These are phyloP conservation scores for Chalaropsis thielavioides DNA, from an alignment of 2,329 filamentous ascomycete genomes.

Conservation along the genomic window DNA sequence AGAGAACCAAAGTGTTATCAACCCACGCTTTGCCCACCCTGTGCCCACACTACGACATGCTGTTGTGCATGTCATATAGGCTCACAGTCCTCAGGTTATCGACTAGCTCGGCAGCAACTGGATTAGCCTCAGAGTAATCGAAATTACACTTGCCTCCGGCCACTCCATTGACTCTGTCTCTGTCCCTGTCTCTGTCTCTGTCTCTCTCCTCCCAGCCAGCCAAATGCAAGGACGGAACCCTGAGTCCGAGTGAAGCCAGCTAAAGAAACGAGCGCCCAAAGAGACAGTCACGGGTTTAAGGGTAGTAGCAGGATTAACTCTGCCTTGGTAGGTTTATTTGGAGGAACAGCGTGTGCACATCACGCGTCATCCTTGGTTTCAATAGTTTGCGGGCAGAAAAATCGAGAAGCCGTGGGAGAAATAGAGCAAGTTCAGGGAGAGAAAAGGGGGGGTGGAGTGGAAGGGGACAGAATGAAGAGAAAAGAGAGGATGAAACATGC, in stretches of 20 bases:
- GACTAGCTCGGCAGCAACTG: neutral
- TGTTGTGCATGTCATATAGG: neutral
- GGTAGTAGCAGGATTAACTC: too few relatives aligned
- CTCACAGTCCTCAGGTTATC: neutral
- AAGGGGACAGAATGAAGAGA: neutral
- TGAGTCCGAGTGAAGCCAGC: too few relatives aligned
- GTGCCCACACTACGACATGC: neutral
- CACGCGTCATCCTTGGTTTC: slow-evolving; percentile 2
- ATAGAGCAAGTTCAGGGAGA: neutral
- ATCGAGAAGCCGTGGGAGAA: neutral
- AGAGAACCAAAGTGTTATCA: neutral
- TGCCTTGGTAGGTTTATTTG: neutral
- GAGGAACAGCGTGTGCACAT: neutral
- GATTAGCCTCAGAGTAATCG: neutral
- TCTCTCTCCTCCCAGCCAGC: neutral
- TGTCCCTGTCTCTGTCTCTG: neutral
- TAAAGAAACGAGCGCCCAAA: too few relatives aligned
- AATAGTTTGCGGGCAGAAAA: neutral
- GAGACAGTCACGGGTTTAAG: too few relatives aligned
- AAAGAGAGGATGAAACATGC: neutral
- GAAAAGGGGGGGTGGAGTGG: neutral
- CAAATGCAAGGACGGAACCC: neutral
- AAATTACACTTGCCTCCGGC: neutral
- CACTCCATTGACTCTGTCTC: neutral
- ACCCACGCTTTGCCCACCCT: neutral